Conservation (phyloP, 345 rosid species). For the Chamaenerion angustifolium region DNA sequence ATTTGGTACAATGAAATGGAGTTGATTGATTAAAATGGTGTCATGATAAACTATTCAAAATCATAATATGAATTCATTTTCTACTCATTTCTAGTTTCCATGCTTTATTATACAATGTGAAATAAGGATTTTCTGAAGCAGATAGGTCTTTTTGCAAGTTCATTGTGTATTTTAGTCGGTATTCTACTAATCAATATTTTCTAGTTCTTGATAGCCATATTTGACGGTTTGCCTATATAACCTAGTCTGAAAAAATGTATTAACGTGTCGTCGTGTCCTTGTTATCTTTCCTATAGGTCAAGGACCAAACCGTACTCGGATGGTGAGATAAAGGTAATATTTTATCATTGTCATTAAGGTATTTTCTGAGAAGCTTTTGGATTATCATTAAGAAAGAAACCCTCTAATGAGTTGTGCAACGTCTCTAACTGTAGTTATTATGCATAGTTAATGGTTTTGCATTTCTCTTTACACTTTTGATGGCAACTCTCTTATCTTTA, state of each 20-base stretch:
- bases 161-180: no score
- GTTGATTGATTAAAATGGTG: no score
- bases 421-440: background rate
- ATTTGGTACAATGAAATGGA: no score
- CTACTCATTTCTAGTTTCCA: no score
- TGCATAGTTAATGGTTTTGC: background rate
- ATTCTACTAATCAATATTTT: background rate
- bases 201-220: background rate
- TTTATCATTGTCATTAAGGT: no score
- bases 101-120: no score
- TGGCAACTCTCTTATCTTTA: background rate
- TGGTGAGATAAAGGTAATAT: slow-evolving; percentile 85
- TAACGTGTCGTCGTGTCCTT: background rate
- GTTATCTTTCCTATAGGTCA: slow-evolving; percentile 27
- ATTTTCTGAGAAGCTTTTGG: no score
- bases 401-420: background rate
- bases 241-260: background rate
- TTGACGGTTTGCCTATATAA: background rate
- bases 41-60: no score
- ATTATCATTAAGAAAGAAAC: no score
- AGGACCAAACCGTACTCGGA: slow-evolving; percentile 67
- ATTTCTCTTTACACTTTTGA: background rate
- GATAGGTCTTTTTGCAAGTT: no score
- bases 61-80: no score
- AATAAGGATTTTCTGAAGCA: no score